These are phyloP conservation scores for Metschnikowia matae DNA, from an alignment of 805 yeast species.

Conservation along the genomic window DNA sequence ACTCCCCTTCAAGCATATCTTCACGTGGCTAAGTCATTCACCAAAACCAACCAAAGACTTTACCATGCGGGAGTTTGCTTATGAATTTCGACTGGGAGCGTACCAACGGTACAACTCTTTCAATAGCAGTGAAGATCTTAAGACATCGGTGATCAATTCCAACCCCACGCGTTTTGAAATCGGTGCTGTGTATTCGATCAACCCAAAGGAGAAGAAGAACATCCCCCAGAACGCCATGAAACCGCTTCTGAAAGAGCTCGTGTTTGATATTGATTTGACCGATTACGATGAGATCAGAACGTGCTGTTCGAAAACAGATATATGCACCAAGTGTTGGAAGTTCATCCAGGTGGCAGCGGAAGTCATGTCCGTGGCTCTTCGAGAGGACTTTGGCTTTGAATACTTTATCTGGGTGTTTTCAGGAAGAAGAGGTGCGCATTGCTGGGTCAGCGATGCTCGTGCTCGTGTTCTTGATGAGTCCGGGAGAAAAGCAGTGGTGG, in stretches of 20 bases:
- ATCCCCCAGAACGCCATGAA: conserved; percentile 73
- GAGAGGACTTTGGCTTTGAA: conserved; percentile 85
- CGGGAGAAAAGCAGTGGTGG: conserved; percentile 73
- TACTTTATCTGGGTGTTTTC: conserved; percentile 93
- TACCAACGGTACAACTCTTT: conserved; percentile 88
- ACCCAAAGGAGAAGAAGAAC: conserved; percentile 81
- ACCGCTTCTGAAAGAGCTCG: conserved; percentile 82
- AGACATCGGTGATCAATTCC: conserved; percentile 64
- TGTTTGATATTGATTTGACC: conserved; percentile 95
- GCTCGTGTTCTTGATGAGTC: conserved; percentile 73
- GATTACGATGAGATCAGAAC: conserved; percentile 94
- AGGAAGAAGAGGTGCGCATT: conserved; percentile 98
- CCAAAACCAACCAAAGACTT: conserved; percentile 72
- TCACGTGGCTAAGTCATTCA: conserved; percentile 86
- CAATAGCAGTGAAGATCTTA: conserved; percentile 63
- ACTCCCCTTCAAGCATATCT: conserved; percentile 75
- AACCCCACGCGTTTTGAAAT: conserved; percentile 91
- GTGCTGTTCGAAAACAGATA: conserved; percentile 81
- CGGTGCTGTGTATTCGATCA: conserved; percentile 85
- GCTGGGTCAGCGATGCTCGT: conserved; percentile 89
- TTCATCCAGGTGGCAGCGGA: conserved; percentile 82
- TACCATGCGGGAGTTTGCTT: conserved; percentile 89
- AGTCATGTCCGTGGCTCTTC: conserved; percentile 64
- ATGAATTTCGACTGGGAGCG: conserved; percentile 81
- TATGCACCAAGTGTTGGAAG: conserved; percentile 90